A percentile compares a stretch with the other conserved stretches of the same genome.
These are phyloP conservation scores for Curvularia spicifera DNA, from an alignment of 2,329 filamentous ascomycete genomes.

Conservation along the genomic window DNA sequence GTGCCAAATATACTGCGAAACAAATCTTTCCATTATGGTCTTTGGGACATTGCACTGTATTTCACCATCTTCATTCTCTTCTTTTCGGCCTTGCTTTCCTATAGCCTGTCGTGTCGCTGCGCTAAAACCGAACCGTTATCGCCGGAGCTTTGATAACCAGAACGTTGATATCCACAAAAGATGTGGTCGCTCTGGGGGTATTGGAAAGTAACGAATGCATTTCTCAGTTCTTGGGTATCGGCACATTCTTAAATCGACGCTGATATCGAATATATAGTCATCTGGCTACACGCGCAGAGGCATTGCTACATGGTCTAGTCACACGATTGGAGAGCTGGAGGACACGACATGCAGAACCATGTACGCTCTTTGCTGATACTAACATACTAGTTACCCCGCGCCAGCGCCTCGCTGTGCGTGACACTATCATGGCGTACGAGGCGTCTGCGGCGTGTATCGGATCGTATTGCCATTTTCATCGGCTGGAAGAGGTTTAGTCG, in stretches of 20 bases:
- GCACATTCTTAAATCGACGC: background rate
- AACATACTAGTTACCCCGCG: background rate
- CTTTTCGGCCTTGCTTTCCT: background rate
- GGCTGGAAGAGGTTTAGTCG: constrained; percentile 14
- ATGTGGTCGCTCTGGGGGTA: background rate
- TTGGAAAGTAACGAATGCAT: background rate
- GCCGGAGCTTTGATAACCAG: background rate
- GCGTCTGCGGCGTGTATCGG: constrained; percentile 29
- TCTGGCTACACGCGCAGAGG: background rate
- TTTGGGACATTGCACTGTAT: background rate
- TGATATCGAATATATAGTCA: background rate
- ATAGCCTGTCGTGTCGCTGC: background rate
- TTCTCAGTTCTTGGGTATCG: background rate
- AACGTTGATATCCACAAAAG: background rate
- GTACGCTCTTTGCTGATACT: background rate
- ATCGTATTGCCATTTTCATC: constrained; percentile 10
- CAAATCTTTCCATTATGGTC: background rate
- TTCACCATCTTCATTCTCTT: background rate
- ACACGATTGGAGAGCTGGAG: background rate
- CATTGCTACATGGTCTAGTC: background rate
- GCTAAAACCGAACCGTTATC: background rate
- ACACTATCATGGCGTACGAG: background rate
- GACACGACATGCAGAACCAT: background rate
- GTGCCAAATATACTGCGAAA: background rate
- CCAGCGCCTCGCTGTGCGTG: background rate